Conservation (phyloP, 1,139 yeast genomes). For the Wickerhamomyces sp. region DNA sequence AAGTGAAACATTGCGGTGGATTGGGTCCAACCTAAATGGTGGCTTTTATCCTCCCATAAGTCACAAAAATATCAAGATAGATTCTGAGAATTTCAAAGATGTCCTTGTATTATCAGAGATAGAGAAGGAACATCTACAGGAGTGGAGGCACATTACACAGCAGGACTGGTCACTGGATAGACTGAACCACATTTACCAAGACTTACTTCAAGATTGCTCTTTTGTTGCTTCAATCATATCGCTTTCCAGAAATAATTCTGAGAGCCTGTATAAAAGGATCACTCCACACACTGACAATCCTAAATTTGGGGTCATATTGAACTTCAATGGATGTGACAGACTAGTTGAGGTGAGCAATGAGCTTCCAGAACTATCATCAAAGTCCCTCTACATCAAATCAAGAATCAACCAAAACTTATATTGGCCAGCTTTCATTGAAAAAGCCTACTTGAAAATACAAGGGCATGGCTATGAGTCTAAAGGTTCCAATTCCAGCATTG, state of each 20-base stretch:
- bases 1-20: conserved; percentile 37
- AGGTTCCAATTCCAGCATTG: conserved; percentile 83
- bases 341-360: conserved; percentile 45
- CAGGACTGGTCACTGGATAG: conserved; percentile 22
- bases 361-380: conserved; percentile 30
- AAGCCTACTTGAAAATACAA: conserved; percentile 62
- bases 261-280: conserved; percentile 21
- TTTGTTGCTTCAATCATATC: conserved; percentile 64
- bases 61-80: conserved; percentile 13
- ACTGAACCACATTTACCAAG: conserved; percentile 41
- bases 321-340: conserved; percentile 58
- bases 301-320: conserved; percentile 36
- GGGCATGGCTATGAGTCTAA: conserved; percentile 51
- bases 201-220: conserved; percentile 66
- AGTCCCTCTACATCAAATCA: conserved; percentile 34
- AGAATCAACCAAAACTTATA: conserved; percentile 32
- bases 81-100: conserved; percentile 12
- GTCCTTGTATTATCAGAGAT: conserved; percentile 5
- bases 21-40: conserved; percentile 34
- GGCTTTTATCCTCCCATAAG: conserved; percentile 35
- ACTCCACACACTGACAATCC: conserved; percentile 25
- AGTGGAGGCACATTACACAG: conserved; percentile 23
- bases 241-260: conserved; percentile 24
- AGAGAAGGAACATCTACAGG: conserved; percentile 14
- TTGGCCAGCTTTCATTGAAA: conserved; percentile 77